Evolutionary conservation across 2,329 filamentous ascomycete species (phyloP).

Genomic region (Nemania serpens): DNA sequence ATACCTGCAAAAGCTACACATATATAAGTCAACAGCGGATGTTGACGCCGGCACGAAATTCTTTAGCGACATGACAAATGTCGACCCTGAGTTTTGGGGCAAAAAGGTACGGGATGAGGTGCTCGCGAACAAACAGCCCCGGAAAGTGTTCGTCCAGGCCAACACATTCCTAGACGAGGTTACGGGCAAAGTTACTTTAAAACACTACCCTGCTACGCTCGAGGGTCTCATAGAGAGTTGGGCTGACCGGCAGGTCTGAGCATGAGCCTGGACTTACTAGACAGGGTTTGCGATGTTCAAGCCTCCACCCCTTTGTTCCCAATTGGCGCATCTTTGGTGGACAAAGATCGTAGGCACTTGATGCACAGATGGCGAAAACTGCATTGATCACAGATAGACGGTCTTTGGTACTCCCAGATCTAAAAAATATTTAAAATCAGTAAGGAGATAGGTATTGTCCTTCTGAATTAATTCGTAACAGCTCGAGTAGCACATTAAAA

Average conservation of each 20-base stretch:
- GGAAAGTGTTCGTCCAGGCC: slow-evolving; percentile 91
- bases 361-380: not conserved
- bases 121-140: slow-evolving; percentile 76
- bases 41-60: slow-evolving; percentile 75
- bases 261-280: not conserved
- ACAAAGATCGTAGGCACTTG: not conserved
- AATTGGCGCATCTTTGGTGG: not conserved
- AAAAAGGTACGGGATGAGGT: slow-evolving; percentile 77
- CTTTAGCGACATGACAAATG: slow-evolving; percentile 82
- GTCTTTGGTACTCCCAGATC: not conserved
- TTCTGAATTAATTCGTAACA: not conserved
- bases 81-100: slow-evolving; percentile 83
- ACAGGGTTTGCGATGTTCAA: not conserved
- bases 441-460: not conserved
- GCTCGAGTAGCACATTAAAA: not conserved
- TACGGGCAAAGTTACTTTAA: slow-evolving; percentile 73
- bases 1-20: slow-evolving; percentile 88
- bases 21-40: slow-evolving; percentile 91
- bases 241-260: slow-evolving; percentile 62
- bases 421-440: slow-evolving; percentile 7
- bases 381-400: slow-evolving; percentile 1
- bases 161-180: slow-evolving; percentile 77
- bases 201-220: slow-evolving; percentile 82
- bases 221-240: slow-evolving; percentile 86
- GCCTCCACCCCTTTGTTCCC: not conserved